Base-by-base conservation (phyloP, 371 early-diverging fungal species). In the Syncephalastrum racemosum region DNA sequence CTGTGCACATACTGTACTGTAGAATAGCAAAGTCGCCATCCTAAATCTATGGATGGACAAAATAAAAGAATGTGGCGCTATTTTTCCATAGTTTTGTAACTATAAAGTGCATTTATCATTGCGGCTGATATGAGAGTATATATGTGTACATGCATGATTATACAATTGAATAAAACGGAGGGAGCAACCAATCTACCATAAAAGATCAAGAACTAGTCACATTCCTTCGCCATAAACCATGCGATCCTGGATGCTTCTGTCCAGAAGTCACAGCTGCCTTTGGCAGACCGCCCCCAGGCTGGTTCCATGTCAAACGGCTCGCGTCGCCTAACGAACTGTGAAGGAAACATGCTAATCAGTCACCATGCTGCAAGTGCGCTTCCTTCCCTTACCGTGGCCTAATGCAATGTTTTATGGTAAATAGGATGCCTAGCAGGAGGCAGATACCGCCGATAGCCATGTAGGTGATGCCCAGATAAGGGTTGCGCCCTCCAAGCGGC, bases 261-360 rank as follows among this genome's bases (percentile, higher is more conserved):
- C 31, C 52, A 19, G 36, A 31, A 10, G 12, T 10, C 2, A 31
- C 36, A 31, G 5, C 10, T 8, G 36, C 10, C 0, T 46, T 44
- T 2, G 75, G 79, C 12, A 70, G 54, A 14, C 74, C 75, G 2
- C 73, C 63, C 0, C 75, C 78, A n/a, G 79, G 71, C 68, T 95
- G 91, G 73, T 97, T 96, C 97, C 98, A 96, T 20, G 93, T 91
- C 52, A 97, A 70, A 63, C 94, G 94, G 6, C 89, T 87, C 62
- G 91, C 90, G 72, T 97, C 97, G 20, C 96, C 96, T 49, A 96
- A 77, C 62, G 94, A 88, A 55, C 94, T 88, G 71, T 18, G n/a
- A 53, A 41, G 19, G 44, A 5, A 48, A 40, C 0, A 47, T 43
- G 7, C 24, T 22, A 45, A 18, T 27, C 2, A 64, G 52, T 54